Base-by-base conservation (phyloP, 164 flowering plant genomes). In the Umbellularia californica region DNA sequence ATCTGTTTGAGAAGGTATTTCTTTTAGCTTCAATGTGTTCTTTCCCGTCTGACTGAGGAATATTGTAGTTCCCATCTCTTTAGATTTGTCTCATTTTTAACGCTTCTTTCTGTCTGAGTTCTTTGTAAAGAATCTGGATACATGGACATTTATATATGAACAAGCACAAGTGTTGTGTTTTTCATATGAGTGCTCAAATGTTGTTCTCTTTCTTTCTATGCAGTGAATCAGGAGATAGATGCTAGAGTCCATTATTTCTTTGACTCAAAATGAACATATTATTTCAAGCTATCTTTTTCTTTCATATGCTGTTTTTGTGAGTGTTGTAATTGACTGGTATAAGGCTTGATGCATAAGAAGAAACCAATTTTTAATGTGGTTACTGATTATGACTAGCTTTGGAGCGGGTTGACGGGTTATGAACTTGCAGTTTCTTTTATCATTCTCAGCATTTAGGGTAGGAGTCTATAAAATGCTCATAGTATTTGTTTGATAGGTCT, bases 1-100 rank as follows among this genome's bases (percentile, higher is more conserved):
- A 88, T 83, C 90, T 95, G 23, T 84, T 95, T 86, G 99, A 95
- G 86, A 93, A 91, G 95, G 98, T 93, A 41, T 9, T 41, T 41
- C 10, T 9, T 35, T 41, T 41, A 41, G 10, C 47, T 41, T 41
- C 47, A 41, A 41, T 9, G 10, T 41, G 47, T 41, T 41, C 47
- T 30, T 30, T 30, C 47, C 47, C 0, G 11, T 41, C 10, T 41
- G 47, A 41, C 0, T 41, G 47, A 41, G 10, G 47, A 41, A 41
- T 41, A 41, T 41, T 41, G 47, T 9, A 41, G 47, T 41, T 6
- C 47, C 47, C 9, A 41, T 41, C 10, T 41, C 47, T 41, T 41
- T 41, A 41, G 47, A 41, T 41, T 41, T 9, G 47, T 9, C 10
- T 41, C 47, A 41, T 41, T 41, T 35, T 7, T 41, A 5, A 41